These are phyloP conservation scores for Stentor coeruleus DNA, from an alignment of 73 alveolate species.

Conservation along the genomic window DNA sequence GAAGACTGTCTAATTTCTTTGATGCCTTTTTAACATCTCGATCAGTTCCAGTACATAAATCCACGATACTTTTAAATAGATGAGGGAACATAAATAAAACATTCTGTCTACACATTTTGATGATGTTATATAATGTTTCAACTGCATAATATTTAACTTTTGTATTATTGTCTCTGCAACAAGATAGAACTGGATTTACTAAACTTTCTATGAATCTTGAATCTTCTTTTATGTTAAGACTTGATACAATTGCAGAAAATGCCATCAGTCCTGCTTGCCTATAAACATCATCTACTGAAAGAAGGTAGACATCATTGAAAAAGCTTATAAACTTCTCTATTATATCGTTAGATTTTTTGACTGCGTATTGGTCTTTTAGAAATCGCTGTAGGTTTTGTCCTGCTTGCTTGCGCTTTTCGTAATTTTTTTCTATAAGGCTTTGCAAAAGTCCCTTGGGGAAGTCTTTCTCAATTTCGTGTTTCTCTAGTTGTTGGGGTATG, in stretches of 20 bases:
- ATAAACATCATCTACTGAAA: background rate
- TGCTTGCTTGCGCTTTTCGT: conserved; percentile 24
- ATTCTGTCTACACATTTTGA: conserved; percentile 5
- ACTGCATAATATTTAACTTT: conserved; percentile 8
- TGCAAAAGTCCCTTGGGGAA: background rate
- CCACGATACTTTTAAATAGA: conserved; percentile 3
- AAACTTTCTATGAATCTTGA: background rate
- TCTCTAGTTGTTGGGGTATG: background rate
- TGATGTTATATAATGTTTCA: background rate
- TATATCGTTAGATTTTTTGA: background rate
- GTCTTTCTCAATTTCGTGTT: conserved; percentile 9
- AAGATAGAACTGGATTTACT: background rate
- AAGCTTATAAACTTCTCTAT: background rate
- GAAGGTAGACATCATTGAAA: background rate
- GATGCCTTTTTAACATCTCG: background rate
- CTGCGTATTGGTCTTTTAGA: background rate
- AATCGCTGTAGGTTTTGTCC: background rate
- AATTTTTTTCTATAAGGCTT: conserved; percentile 10
- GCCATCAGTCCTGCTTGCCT: conserved; percentile 27
- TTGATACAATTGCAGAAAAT: conserved; percentile 20
- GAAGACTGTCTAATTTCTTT: conserved; percentile 17
- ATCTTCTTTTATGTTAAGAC: background rate
- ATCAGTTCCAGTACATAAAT: background rate
- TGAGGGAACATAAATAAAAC: background rate
- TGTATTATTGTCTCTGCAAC: conserved; percentile 7